Base-by-base conservation (phyloP, 78 protist species). In the Speleostelium caveatum region DNA sequence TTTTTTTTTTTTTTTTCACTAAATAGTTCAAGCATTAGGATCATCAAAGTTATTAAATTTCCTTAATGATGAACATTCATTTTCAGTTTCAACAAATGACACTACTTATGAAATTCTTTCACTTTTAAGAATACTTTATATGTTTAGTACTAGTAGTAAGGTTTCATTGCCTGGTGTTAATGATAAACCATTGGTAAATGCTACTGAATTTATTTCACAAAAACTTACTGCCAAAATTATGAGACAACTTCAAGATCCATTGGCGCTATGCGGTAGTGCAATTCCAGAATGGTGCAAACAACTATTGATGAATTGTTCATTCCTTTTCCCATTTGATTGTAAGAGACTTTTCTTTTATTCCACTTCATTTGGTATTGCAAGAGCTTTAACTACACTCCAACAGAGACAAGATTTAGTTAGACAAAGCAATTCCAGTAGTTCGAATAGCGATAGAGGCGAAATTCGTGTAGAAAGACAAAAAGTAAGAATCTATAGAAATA, bases 231-330 rank as follows among this genome's bases (percentile, higher is more conserved):
- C 95, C 26, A 94, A 94, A 87, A 77, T 96, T 24, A 60, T 65
- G 87, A 92, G 97, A n/a, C 96, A 94, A 68, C 93, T 96, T 60
- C 86, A 75, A 39, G 97, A 96, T 86, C 96, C 97, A 41, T 68
- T 96, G 62, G 86, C 88, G 10, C 93, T 93, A 1, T 95, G 96
- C 88, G 69, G 95, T 30, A 67, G 89, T 42, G 51, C 86, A 8
- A 55, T 94, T 19, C 97, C 97, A 2, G 59, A 49, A 17, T 96
- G 97, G 97, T 75, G 80, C n/a, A 72, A 85, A 33, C 85, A 75
- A 26, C 61, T 95, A 42, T 61, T 73, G 16, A 49, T 12, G 22
- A 39, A 33, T 22, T 86, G 77, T 58, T 73, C 96, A 38, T 87
- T 88, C 78, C 83, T 95, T 42, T 93, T 95, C 63, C 58, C 86